Base-by-base conservation (phyloP, 768 basidiomycete genomes). In the Royoungia palumana region DNA sequence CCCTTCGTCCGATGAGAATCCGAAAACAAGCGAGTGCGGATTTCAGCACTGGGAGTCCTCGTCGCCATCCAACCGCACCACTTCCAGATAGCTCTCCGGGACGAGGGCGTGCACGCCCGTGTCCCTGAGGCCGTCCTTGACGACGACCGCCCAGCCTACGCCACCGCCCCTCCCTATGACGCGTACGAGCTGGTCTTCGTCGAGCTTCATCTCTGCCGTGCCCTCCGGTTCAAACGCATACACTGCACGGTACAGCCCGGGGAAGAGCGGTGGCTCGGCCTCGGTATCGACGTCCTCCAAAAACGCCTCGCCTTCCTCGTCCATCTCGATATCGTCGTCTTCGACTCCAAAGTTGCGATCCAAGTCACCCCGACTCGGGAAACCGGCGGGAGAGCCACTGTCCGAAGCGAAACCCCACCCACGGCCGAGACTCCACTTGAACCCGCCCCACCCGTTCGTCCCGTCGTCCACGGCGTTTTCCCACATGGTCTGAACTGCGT, bases 191-290 rank as follows among this genome's bases (percentile, higher is more conserved):
- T 92, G 87, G 39, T 84, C 90, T 66, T 89, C 87, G 54, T 75
- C 79, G 46, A 93, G 68, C 37, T 72, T 73, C 87, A 92, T 89
- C 79, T 94, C 91, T 28, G 87, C 85, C 16, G 80, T 81, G 2
- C 88, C 85, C 58, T 91, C 87, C 0, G 87, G 85, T 51, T 83
- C 82, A 54, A 94, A 92, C 5, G 81, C 74, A 54, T 85, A 93
- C 64, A 89, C 12, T 8, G 90, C 88, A 14, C 84, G 80, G 59
- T 93, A 93, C 2, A 86, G 50, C 0, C 90, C 90, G 0, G 89
- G 85, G 19, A 73, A 68, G 2, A 89, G 74, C 35, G 73, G 74
- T 2, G 49, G 60, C 13, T 67, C 65, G 22, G 55, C 55, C 21
- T 64, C 65, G 27, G 44, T 54, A 1, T 51, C 61, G 2, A 41